A percentile compares a stretch with the other conserved stretches of the same genome.
These are phyloP conservation scores for Erysimum cheiri DNA, from an alignment of 441 rosid genomes.

Conservation along the genomic window DNA sequence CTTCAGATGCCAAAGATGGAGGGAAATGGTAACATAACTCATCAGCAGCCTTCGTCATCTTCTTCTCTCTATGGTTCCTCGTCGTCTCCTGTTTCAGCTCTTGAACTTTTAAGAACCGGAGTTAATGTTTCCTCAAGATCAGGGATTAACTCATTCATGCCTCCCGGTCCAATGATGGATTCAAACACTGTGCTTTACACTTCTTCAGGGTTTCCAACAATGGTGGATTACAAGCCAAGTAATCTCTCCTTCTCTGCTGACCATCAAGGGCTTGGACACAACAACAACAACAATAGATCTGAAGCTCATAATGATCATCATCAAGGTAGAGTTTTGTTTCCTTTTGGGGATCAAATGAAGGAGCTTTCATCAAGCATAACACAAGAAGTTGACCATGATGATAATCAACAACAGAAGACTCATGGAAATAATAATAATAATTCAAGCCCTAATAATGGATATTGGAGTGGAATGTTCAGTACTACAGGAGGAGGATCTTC, in stretches of 20 bases:
- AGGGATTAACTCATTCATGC: conserved; percentile 62
- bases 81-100: conserved; percentile 61
- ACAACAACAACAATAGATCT: conserved; percentile 42
- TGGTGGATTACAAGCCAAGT: conserved; percentile 69
- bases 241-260: conserved; percentile 60
- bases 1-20: conserved; percentile 54
- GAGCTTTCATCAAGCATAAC: conserved; percentile 52
- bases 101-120: conserved; percentile 60
- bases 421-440: conserved; percentile 36
- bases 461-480: conserved; percentile 79
- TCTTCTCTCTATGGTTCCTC: conserved; percentile 44
- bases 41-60: conserved; percentile 48
- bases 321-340: conserved; percentile 64
- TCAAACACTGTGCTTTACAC: conserved; percentile 54
- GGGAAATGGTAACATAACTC: conserved; percentile 40
- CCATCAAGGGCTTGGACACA: conserved; percentile 54
- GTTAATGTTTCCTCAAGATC: conserved; percentile 47
- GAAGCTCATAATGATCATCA: conserved; percentile 44
- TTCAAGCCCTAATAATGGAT: conserved; percentile 58
- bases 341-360: conserved; percentile 66
- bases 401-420: conserved; percentile 49
- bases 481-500: conserved; percentile 65
- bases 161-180: conserved; percentile 53
- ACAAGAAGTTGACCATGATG: conserved; percentile 59
- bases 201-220: conserved; percentile 57